A percentile compares a stretch with the other conserved stretches of the same genome.
Evolutionary conservation across 106 monocot species (phyloP).

Genomic region (Allium fistulosum): DNA sequence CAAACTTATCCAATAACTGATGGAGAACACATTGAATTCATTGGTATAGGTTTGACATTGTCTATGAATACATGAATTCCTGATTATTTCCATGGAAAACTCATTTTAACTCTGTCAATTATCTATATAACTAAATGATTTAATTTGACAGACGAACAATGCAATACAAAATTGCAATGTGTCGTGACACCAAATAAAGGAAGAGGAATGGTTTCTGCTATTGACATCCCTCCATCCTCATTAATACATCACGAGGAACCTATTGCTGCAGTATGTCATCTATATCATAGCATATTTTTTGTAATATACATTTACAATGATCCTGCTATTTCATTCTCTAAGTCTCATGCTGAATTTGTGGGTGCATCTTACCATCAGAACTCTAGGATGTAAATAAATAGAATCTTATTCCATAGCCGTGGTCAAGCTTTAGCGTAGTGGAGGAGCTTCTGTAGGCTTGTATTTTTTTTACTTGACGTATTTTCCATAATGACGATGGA

Average conservation of each 20-base stretch:
- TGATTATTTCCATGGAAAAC: background rate
- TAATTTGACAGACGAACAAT: conserved; percentile 26
- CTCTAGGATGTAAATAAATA: too few relatives aligned
- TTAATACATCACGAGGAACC: conserved; percentile 80
- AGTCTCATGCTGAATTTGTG: background rate
- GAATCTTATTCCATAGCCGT: too few relatives aligned
- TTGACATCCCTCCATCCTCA: conserved; percentile 52
- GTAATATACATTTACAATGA: background rate
- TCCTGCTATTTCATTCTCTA: background rate
- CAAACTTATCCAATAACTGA: background rate
- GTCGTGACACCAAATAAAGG: conserved; percentile 61
- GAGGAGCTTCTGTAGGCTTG: too few relatives aligned
- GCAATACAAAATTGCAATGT: conserved; percentile 37
- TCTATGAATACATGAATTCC: background rate
- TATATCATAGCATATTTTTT: background rate
- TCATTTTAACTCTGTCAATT: too few relatives aligned
- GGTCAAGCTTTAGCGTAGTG: too few relatives aligned
- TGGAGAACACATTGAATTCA: conserved; percentile 1
- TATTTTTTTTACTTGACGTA: too few relatives aligned
- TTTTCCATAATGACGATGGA: too few relatives aligned
- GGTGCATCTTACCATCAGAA: too few relatives aligned
- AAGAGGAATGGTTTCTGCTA: conserved; percentile 52
- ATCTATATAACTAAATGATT: too few relatives aligned
- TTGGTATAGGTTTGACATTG: conserved; percentile 22
- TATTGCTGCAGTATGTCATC: conserved; percentile 65